phyloP scores from a whole-genome alignment of 1,284 basidiomycete genomes.

The Cutaneotrichosporon sp. region DNA sequence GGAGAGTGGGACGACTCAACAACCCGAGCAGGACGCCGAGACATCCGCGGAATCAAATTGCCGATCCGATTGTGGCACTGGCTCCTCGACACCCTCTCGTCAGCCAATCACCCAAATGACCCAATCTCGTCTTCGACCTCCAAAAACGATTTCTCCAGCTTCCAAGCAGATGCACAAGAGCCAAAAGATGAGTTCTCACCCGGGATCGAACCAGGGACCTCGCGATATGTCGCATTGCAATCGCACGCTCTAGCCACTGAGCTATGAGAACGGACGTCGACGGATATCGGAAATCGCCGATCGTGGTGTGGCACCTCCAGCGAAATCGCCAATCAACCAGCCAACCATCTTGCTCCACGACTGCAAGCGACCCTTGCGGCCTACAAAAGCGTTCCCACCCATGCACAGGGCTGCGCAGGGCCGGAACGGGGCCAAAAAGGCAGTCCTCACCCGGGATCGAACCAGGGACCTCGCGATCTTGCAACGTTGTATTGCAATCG shows the following conservation, averaged over 20 bases:
- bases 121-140: background rate
- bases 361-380: too few species aligned
- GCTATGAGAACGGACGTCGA: background rate
- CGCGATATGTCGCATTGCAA: background rate
- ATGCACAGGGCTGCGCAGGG: background rate
- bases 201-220: slow-evolving; percentile 2
- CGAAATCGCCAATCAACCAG: background rate
- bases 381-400: background rate
- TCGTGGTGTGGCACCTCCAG: too few species aligned
- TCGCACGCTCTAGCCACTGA: slow-evolving; percentile 2
- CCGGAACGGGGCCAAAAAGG: background rate
- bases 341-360: background rate
- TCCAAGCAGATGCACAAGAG: background rate
- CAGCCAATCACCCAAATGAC: background rate
- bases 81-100: too few species aligned
- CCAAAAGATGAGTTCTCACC: background rate
- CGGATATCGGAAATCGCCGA: too few species aligned
- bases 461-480: slow-evolving; percentile 2
- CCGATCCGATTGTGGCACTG: too few species aligned
- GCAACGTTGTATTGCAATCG: background rate
- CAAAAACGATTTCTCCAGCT: background rate
- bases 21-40: too few species aligned
- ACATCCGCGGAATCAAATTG: too few species aligned
- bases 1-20: too few species aligned
- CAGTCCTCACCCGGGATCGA: background rate